A percentile compares a stretch with the other conserved stretches of the same genome.
Conservation (phyloP, 176 grass and related monocot species). For the Tillandsia fasciculata region DNA sequence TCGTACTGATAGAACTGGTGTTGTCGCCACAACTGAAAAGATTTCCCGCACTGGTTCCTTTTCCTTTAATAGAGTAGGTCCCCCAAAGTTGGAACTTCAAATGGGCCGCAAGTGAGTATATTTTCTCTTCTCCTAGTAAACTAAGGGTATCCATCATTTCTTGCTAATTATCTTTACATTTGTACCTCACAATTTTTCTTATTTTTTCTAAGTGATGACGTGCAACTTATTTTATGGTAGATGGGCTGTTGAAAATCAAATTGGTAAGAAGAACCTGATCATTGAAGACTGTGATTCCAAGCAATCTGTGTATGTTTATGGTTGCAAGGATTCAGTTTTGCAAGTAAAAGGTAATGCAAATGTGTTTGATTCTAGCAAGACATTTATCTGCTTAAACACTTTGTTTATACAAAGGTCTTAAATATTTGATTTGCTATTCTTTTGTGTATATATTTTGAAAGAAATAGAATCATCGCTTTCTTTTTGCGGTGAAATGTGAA, state of each 20-base stretch:
- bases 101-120: constrained; percentile 88
- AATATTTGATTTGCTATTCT: background rate
- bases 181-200: background rate
- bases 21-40: constrained; percentile 48
- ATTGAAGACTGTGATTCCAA: constrained; percentile 95
- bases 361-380: constrained; percentile 11
- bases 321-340: constrained; percentile 95
- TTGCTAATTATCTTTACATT: background rate
- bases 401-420: background rate
- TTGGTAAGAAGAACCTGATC: constrained; percentile 68
- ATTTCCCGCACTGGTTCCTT: constrained; percentile 41
- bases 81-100: constrained; percentile 92
- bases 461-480: constrained; percentile 4
- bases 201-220: background rate
- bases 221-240: constrained; percentile 25
- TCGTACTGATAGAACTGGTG: constrained; percentile 64
- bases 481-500: constrained; percentile 83
- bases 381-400: background rate
- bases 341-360: constrained; percentile 78
- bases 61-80: constrained; percentile 43
- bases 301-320: constrained; percentile 84
- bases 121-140: constrained; percentile 1
- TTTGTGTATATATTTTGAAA: constrained; percentile 6
- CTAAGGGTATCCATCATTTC: background rate
- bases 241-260: constrained; percentile 93